Evolutionary conservation across 441 rosid genomes (phyloP), one percentile per base, ranked within the genome.

Genomic region (Gossypium aridum): DNA sequence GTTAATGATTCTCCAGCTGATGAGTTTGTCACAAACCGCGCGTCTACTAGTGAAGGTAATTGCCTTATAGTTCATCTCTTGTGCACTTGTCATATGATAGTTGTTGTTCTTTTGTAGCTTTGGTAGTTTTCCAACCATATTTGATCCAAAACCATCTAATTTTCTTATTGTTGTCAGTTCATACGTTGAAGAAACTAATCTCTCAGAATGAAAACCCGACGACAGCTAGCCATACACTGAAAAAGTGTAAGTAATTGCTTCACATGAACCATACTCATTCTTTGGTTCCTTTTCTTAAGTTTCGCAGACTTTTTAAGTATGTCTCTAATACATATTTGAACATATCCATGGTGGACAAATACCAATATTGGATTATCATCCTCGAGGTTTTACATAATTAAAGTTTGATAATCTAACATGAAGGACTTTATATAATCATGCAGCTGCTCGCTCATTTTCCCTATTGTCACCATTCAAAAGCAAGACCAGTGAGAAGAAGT

Each of bases 381-480:
- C 9, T 16, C 7, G 22, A 20, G 26, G n/a, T 54, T 34, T 28
- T 25, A 19, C 74, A 43, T 49, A 55, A 19, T 72, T 75, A 17
- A 73, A 3, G 39, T 17, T 34, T 10, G 47, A 79, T 64, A 19
- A 53, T 25, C 59, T 75, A 51, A 75, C 63, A 51, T 71, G 51
- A 70, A 72, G 45, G 63, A 1, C 20, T 64, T 56, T 57, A 22
- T 57, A 17, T 49, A 7, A 73, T 43, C 68, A 61, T 81, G 79
- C 90, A 96, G 98, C 93, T 80, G 92, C 93, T 71, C 98, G 94
- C 78, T 85, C 85, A 57, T 93, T 96, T 85, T 89, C 97, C 39
- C 75, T 93, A 76, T 72, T 92, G 76, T 91, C 97, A 14, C 95
- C 99, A 2, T 96, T 96, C 85, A 88, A 92, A 80, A 93, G 88